Evolutionary conservation across 2,329 filamentous ascomycete species (phyloP).

Genomic region (Xylaria sp.): DNA sequence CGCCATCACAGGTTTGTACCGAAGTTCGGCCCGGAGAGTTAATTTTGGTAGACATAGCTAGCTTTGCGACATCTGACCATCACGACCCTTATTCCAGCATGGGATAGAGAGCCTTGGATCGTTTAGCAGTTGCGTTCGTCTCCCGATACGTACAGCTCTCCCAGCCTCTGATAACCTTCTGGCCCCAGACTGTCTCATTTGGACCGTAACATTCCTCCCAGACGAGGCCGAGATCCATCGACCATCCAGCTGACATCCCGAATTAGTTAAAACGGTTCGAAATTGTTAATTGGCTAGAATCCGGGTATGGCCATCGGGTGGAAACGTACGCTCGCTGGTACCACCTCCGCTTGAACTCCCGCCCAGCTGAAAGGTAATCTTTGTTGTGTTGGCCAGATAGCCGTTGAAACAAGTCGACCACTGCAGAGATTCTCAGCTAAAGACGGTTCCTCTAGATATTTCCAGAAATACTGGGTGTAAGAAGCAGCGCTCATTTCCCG

Average conservation of each 20-base stretch:
- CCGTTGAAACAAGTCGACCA: conserved; percentile 37
- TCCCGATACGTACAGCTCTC: conserved; percentile 36
- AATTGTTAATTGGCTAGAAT: neutral
- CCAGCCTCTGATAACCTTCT: conserved; percentile 34
- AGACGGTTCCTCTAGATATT: neutral
- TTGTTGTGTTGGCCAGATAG: conserved; percentile 34
- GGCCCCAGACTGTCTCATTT: conserved; percentile 32
- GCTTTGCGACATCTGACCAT: neutral
- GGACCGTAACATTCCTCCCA: conserved; percentile 37
- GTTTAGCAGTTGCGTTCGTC: conserved; percentile 20
- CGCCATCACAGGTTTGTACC: no score
- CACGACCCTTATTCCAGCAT: neutral
- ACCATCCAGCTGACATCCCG: conserved; percentile 33
- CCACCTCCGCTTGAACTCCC: conserved; percentile 25
- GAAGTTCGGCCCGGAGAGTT: no score
- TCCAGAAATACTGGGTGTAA: neutral
- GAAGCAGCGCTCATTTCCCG: neutral
- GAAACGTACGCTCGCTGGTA: conserved; percentile 32
- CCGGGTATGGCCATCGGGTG: neutral
- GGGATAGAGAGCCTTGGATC: conserved; percentile 20
- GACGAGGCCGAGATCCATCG: conserved; percentile 37
- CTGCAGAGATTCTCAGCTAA: conserved; percentile 18
- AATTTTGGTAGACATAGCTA: no score
- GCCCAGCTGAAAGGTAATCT: conserved; percentile 25
- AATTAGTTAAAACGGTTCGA: neutral